Percentiles rank a stretch among this genome's conserved stretches.
phyloP scores from a whole-genome alignment of 1,139 yeast genomes.

The Suhomyces wounanorum region DNA sequence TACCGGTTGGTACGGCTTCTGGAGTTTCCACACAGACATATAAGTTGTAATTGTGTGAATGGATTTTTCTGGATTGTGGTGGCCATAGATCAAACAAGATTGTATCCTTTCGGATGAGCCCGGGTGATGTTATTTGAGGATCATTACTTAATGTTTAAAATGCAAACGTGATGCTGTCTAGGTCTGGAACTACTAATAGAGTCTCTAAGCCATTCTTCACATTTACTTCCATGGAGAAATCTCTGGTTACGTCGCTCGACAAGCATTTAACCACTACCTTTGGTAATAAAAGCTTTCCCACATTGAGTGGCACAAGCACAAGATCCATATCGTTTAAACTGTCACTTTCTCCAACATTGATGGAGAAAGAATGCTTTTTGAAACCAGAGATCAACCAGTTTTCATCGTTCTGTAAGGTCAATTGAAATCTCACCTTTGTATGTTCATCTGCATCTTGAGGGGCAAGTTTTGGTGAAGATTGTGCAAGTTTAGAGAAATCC shows the following conservation, averaged over 20 bases:
- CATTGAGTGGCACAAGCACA: constrained; percentile 67
- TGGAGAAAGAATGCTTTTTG: constrained; percentile 49
- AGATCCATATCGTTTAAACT: constrained; percentile 34
- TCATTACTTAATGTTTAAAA: constrained; percentile 33
- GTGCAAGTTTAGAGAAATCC: constrained; percentile 26
- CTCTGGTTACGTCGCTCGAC: constrained; percentile 26
- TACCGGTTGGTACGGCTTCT: not conserved
- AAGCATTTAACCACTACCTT: constrained; percentile 49
- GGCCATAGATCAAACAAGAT: not conserved
- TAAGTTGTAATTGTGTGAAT: not conserved
- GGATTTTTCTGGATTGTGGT: not conserved
- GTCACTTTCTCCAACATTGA: constrained; percentile 20
- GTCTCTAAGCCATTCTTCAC: constrained; percentile 69
- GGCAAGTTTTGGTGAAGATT: constrained; percentile 25
- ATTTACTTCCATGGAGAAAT: constrained; percentile 58
- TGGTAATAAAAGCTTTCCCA: constrained; percentile 75
- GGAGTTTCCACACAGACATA: not conserved
- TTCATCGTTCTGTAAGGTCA: constrained; percentile 38
- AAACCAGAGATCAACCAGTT: constrained; percentile 76
- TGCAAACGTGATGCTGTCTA: constrained; percentile 60
- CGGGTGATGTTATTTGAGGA: not conserved
- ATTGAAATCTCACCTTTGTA: constrained; percentile 24
- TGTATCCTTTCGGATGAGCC: not conserved
- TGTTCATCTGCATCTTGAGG: not conserved
- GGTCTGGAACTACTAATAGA: constrained; percentile 71